phyloP scores from a whole-genome alignment of 1,139 yeast genomes.

The Geotrichum klebahnii region DNA sequence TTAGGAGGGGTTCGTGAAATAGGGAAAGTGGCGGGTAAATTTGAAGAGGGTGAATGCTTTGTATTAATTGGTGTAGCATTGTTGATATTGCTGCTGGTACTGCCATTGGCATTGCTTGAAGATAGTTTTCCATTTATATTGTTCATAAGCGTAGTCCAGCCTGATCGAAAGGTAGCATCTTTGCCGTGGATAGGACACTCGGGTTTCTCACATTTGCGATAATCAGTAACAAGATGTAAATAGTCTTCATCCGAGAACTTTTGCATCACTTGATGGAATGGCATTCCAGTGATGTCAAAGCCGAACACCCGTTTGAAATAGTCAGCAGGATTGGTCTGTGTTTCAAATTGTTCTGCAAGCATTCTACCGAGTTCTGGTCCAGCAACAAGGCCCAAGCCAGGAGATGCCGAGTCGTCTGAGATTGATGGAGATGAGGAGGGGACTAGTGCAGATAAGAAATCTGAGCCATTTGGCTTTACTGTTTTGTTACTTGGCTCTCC shows the following conservation, averaged over 20 bases:
- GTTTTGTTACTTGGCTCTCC: no score
- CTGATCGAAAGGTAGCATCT: conserved; percentile 7
- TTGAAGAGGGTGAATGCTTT: not conserved
- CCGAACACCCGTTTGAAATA: conserved; percentile 23
- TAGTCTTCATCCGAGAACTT: conserved; percentile 10
- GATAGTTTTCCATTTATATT: conserved; percentile 11
- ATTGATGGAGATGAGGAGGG: not conserved
- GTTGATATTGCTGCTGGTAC: not conserved
- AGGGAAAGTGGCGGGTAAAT: not conserved
- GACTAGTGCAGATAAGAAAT: no score
- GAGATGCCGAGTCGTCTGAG: not conserved
- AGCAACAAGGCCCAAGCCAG: not conserved
- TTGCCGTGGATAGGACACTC: conserved; percentile 20
- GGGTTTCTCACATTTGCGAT: conserved; percentile 4
- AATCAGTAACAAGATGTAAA: not conserved
- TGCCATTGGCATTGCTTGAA: not conserved
- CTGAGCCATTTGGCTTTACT: not conserved
- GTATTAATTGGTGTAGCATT: not conserved
- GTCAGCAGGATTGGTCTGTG: conserved; percentile 12
- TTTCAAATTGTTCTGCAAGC: not conserved
- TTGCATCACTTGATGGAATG: conserved; percentile 19
- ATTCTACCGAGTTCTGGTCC: not conserved
- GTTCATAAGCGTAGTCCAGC: conserved; percentile 14
- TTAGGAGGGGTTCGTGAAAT: not conserved
- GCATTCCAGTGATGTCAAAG: conserved; percentile 24